Evolutionary conservation across 306 rosid species (phyloP), one percentile per base, ranked within the genome.

Genomic region (Citrullus amarus): DNA sequence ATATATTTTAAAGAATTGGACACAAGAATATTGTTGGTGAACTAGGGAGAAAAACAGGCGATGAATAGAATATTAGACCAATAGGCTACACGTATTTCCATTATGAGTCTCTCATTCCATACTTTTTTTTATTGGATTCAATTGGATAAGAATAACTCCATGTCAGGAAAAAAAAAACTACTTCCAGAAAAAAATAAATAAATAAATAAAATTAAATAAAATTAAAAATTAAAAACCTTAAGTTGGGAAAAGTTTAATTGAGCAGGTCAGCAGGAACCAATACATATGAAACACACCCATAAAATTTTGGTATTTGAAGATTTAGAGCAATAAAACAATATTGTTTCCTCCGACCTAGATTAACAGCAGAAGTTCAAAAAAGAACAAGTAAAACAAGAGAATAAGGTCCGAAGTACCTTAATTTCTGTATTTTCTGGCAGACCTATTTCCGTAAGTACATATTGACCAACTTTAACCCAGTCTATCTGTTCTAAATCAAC

Each of bases 391-490:
- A 53, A 50, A 13, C 82, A 43, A 68, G 10, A 72, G 17, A 51
- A 51, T 51, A 30, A 53, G 78, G 25, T 73, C 61, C 30, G 9
- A 73, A 73, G 83, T 89, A 93, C 98, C 98, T 90, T 90, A 63
- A 88, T 77, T 61, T 81, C 81, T 5, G 94, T 82, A 69, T 88
- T 86, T 78, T 88, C 85, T 17, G 91, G 93, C 80, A 93, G 84
- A 81, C 86, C 89, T 77, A 86, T 79, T 78, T 56, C 89, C 56
- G 77, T 82, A 79, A 90, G 90, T 68, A 91, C 79, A 73, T 85
- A 89, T 44, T 78, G 70, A 58, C 94, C 90, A 79, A 88, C 87
- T 86, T 58, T 85, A 76, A 86, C 83, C 98, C 91, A 89, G 81
- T 93, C 93, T 81, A 81, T 79, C 75, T 77, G 85, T 81, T 83